Evolutionary conservation across 805 yeast species (phyloP), one percentile per base, ranked within the genome.

Genomic region (Wickerhamomyces mucosus): DNA sequence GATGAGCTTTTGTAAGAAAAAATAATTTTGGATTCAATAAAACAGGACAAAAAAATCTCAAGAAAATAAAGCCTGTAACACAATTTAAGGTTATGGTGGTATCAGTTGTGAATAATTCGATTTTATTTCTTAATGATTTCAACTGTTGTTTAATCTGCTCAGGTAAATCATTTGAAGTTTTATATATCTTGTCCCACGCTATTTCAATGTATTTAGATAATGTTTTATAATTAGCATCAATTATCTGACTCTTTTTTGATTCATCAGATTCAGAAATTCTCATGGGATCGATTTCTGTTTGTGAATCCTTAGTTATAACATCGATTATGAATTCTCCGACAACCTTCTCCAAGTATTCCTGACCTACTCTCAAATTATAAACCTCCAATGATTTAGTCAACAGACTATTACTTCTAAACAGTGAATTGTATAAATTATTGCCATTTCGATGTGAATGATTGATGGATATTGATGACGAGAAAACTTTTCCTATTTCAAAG

Each of bases 41-140:
- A 0, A 95, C 95, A 0, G 98, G 97, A 46, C 96, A 86, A 41
- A 86, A 70, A 53, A 78, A 83, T 37, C 96, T 62, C 37, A 89
- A 58, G 51, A 89, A 92, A 10, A 89, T 59, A 46, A 92, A 82
- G 1, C 95, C 86, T 15, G 92, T 71, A 20, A 88, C 58, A 30
- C 94, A 81, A 47, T 86, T 79, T 36, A 79, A 60, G 0, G 85
- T 68, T 8, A 61, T 50, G 6, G 55, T 58, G 0, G 35, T 30
- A 45, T 76, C 79, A 11, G 58, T 63, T 1, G 77, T 73, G 9
- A 72, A 70, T 25, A 72, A 51, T 43, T 79, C 94, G 16, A 84
- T 71, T 39, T 72, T 75, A 16, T 61, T 63, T 34, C 95, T 54
- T 34, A 85, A 64, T 18, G 67, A 63, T 41, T 70, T 70, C 56